Conservation (phyloP, 768 basidiomycete species). For the Tulasnella sp. region DNA sequence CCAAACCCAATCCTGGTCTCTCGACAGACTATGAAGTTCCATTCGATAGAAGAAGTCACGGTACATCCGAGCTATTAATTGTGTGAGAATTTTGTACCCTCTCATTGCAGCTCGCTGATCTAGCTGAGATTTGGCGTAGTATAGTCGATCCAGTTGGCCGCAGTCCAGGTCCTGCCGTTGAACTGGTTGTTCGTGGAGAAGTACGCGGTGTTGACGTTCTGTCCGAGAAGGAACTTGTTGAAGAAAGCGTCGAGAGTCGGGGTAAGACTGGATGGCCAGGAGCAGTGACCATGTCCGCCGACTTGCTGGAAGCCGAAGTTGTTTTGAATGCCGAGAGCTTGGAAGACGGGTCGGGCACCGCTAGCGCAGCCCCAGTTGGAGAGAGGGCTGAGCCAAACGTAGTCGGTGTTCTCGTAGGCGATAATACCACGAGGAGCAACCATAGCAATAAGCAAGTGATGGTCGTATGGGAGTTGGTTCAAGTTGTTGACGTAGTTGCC, state of each 20-base stretch:
- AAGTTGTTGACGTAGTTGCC: constrained; percentile 53
- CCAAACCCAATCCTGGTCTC: background rate
- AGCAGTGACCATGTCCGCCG: constrained; percentile 60
- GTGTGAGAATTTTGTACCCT: background rate
- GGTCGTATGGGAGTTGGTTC: constrained; percentile 57
- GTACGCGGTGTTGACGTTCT: constrained; percentile 52
- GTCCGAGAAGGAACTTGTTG: constrained; percentile 57
- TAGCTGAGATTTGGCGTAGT: constrained; percentile 50
- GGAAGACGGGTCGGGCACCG: constrained; percentile 54
- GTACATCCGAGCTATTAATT: background rate
- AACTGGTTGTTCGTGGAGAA: constrained; percentile 48
- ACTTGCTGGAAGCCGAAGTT: constrained; percentile 59
- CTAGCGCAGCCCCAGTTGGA: constrained; percentile 56
- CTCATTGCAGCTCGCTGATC: background rate
- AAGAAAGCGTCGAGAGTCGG: constrained; percentile 57
- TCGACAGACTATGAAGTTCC: background rate
- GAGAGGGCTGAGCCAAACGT: constrained; percentile 61
- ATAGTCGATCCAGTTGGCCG: constrained; percentile 56
- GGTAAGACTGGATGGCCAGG: constrained; percentile 55
- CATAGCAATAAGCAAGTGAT: constrained; percentile 59
- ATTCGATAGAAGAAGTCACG: background rate
- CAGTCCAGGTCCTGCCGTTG: constrained; percentile 38
- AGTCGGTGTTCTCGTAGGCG: constrained; percentile 59
- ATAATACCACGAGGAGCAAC: constrained; percentile 60
- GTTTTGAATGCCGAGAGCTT: constrained; percentile 54